Conservation (phyloP, 1,284 basidiomycete species). For the Vanrija pseudolonga region DNA sequence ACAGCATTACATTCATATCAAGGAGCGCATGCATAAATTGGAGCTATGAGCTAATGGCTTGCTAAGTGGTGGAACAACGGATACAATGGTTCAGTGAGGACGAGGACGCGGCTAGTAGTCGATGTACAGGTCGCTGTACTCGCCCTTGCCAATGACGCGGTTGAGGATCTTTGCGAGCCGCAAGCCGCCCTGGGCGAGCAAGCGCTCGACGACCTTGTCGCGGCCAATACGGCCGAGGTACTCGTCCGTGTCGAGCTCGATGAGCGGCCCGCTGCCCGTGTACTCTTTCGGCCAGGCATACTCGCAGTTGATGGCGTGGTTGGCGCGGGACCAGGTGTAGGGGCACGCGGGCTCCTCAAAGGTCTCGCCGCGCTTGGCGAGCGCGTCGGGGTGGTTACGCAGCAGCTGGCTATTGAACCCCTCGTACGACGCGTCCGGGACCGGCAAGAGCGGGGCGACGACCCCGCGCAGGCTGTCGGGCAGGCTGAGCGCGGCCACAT, state of each 20-base stretch:
- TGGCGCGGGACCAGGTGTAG: conserved; percentile 59
- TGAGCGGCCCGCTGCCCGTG: conserved; percentile 48
- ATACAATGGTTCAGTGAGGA: neutral
- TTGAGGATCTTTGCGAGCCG: conserved; percentile 78
- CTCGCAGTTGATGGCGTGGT: conserved; percentile 73
- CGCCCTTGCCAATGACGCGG: conserved; percentile 16
- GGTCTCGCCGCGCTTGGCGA: neutral
- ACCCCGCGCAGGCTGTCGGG: neutral
- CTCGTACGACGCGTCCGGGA: neutral
- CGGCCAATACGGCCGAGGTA: conserved; percentile 68
- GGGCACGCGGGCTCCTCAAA: conserved; percentile 62
- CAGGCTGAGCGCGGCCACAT: neutral
- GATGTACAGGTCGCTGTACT: conserved; percentile 7
- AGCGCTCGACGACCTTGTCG: conserved; percentile 69
- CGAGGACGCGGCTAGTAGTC: neutral
- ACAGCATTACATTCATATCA: neutral
- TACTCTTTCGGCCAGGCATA: conserved; percentile 67
- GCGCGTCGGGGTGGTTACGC: conserved; percentile 2
- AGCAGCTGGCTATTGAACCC: conserved; percentile 7
- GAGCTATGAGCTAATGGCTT: too few species aligned
- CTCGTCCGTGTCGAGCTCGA: conserved; percentile 79
- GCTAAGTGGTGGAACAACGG: neutral
- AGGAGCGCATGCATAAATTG: too few species aligned
- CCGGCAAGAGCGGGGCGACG: conserved; percentile 12
- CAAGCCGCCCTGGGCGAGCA: conserved; percentile 75